Percentiles rank a stretch among this genome's conserved stretches.
Evolutionary conservation across 2,329 filamentous ascomycete species (phyloP).

Genomic region (Blumeriella jaapii): DNA sequence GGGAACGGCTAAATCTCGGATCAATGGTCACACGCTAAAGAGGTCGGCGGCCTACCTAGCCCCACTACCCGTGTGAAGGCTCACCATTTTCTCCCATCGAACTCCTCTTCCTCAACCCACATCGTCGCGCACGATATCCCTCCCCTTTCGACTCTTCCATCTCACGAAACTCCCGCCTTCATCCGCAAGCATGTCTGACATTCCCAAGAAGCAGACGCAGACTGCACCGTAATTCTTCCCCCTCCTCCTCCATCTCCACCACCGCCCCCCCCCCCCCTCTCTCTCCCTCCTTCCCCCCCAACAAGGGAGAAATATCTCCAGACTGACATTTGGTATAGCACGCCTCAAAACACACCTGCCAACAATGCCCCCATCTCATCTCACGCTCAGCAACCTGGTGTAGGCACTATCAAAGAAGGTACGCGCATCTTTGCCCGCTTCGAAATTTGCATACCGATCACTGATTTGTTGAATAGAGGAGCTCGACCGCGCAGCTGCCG

Average conservation of each 20-base stretch:
- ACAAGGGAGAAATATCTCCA: neutral
- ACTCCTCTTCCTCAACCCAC: neutral
- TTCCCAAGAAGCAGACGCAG: conserved; percentile 48
- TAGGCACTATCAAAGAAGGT: conserved; percentile 97
- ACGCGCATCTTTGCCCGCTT: conserved; percentile 31
- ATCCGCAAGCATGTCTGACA: conserved; percentile 44
- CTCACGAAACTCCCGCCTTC: neutral
- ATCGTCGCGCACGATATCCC: conserved; percentile 2
- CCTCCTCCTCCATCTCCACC: conserved; percentile 2
- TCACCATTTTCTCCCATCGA: too few species aligned
- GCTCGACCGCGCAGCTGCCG: conserved; percentile 73
- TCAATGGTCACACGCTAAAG: too few species aligned
- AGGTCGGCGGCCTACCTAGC: too few species aligned
- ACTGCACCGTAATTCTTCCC: conserved; percentile 48
- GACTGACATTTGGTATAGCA: conserved; percentile 44
- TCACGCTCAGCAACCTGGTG: conserved; percentile 87
- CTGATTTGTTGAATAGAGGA: conserved; percentile 53
- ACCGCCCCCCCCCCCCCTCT: conserved; percentile 2
- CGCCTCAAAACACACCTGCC: conserved; percentile 94
- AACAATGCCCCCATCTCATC: conserved; percentile 95
- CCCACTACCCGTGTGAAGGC: too few species aligned
- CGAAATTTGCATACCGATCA: conserved; percentile 16
- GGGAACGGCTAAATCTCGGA: too few species aligned
- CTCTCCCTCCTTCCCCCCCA: conserved; percentile 1
- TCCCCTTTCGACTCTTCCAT: neutral